Evolutionary conservation across 2,329 filamentous ascomycete genomes (phyloP).

Genomic region (Alternaria triticina): DNA sequence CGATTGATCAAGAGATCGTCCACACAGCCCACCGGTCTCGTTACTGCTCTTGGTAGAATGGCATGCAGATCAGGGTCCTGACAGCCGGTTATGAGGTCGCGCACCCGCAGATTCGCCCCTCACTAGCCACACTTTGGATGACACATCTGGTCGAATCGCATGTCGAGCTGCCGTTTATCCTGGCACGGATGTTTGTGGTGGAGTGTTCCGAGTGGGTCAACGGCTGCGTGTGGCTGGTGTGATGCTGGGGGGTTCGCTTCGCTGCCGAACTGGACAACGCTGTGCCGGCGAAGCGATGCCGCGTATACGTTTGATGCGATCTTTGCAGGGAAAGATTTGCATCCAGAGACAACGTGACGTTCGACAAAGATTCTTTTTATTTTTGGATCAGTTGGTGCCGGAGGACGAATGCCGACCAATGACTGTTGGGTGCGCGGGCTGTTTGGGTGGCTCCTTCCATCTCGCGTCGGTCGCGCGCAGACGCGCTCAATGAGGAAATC

Average conservation of each 20-base stretch:
- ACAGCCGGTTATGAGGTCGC: conserved; percentile 11
- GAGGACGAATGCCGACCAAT: not conserved
- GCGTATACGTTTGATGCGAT: conserved; percentile 4
- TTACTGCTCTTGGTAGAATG: conserved; percentile 18
- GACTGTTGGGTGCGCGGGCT: not conserved
- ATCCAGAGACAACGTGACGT: conserved; percentile 1
- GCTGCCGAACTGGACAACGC: conserved; percentile 13
- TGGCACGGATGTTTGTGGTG: not conserved
- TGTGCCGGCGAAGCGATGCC: conserved; percentile 14
- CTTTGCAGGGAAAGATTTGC: conserved; percentile 1
- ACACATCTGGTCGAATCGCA: conserved; percentile 25
- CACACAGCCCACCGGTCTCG: conserved; percentile 25
- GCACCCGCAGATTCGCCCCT: conserved; percentile 26
- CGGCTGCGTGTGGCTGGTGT: conserved; percentile 13
- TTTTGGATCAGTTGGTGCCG: conserved; percentile 7
- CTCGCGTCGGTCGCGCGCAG: not conserved
- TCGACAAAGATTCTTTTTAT: conserved; percentile 3
- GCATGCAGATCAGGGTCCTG: conserved; percentile 35
- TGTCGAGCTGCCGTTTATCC: conserved; percentile 7
- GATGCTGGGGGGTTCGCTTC: conserved; percentile 11
- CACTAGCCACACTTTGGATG: conserved; percentile 38
- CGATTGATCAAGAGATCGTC: conserved; percentile 29
- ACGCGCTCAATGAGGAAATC: not conserved
- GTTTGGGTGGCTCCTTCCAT: not conserved
- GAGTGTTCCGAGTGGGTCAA: conserved; percentile 7